Evolutionary conservation across 73 alveolate genomes (phyloP).

Genomic region (Strombidium stylifer): DNA sequence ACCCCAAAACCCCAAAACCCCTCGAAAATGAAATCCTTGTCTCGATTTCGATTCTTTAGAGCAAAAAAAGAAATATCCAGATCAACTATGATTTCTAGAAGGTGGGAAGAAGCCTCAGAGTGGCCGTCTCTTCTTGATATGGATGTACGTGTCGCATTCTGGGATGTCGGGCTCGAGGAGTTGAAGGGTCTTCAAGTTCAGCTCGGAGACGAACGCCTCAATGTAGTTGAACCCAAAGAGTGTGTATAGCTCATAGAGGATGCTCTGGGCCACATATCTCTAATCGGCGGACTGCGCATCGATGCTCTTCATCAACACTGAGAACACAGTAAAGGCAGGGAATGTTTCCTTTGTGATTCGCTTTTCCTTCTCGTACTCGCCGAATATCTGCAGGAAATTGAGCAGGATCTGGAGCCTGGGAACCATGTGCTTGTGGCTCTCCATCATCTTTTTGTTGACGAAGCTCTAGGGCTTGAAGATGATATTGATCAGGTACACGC

Average conservation of each 20-base stretch:
- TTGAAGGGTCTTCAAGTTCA: slow-evolving; percentile 16
- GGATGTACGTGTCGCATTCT: slow-evolving; percentile 33
- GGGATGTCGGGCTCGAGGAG: slow-evolving; percentile 26
- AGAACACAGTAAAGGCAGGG: slow-evolving; percentile 15
- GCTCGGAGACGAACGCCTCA: slow-evolving; percentile 21
- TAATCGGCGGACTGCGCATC: slow-evolving; percentile 18
- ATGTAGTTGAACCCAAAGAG: slow-evolving; percentile 32
- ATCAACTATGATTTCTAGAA: too few relatives aligned
- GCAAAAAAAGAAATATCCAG: too few relatives aligned
- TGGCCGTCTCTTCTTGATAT: slow-evolving; percentile 12
- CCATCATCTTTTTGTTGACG: slow-evolving; percentile 16
- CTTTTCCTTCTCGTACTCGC: slow-evolving; percentile 19
- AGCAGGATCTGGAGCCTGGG: slow-evolving; percentile 29
- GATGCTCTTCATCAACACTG: slow-evolving; percentile 18
- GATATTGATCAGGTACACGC: slow-evolving; percentile 20
- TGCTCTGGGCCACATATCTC: slow-evolving; percentile 11
- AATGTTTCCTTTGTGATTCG: slow-evolving; percentile 18
- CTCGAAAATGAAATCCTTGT: too few relatives aligned
- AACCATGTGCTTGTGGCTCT: slow-evolving; percentile 24
- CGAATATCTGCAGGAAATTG: slow-evolving; percentile 8
- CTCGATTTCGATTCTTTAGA: too few relatives aligned
- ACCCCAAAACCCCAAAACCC: too few relatives aligned
- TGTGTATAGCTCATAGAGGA: slow-evolving; percentile 6
- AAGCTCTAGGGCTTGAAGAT: slow-evolving; percentile 12
- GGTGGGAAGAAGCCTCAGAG: too few relatives aligned